Evolutionary conservation across 2,329 filamentous ascomycete species (phyloP).

Genomic region (Colletotrichum graminicola): DNA sequence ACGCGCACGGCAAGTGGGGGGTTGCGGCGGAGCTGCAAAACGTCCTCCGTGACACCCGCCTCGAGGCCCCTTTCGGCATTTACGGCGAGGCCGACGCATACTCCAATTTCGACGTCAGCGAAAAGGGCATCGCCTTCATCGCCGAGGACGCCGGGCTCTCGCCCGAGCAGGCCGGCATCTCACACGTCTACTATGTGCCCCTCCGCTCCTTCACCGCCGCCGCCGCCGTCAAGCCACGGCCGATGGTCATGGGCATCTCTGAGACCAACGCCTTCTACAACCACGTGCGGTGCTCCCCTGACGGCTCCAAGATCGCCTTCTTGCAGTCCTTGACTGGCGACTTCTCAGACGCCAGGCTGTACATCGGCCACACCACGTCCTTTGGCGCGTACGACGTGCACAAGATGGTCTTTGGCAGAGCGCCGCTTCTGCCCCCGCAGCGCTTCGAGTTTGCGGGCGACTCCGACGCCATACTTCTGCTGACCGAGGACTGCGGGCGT

Average conservation of each 20-base stretch:
- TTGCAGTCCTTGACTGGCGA: conserved; percentile 46
- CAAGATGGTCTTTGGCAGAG: conserved; percentile 45
- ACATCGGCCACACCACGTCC: conserved; percentile 48
- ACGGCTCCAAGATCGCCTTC: conserved; percentile 53
- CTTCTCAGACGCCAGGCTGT: conserved; percentile 48
- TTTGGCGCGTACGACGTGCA: conserved; percentile 48
- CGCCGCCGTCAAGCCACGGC: conserved; percentile 43
- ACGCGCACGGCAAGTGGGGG: conserved; percentile 48
- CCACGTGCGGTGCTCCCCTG: conserved; percentile 53
- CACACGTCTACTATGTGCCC: conserved; percentile 50
- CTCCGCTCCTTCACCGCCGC: conserved; percentile 50
- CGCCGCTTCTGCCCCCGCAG: conserved; percentile 48
- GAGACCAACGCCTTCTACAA: conserved; percentile 32
- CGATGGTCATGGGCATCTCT: conserved; percentile 44
- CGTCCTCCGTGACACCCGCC: conserved; percentile 47
- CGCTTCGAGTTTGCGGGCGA: conserved; percentile 52
- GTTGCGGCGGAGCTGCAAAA: conserved; percentile 50
- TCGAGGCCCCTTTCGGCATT: conserved; percentile 50
- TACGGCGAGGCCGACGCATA: conserved; percentile 45
- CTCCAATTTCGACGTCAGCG: conserved; percentile 50
- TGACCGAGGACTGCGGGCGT: conserved; percentile 51
- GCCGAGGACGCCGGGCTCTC: conserved; percentile 43
- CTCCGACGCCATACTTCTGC: conserved; percentile 51
- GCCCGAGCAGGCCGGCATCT: conserved; percentile 23
- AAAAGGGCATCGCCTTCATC: conserved; percentile 52